Conservation (phyloP, 1,284 basidiomycete species). For the Chiua sp. region DNA sequence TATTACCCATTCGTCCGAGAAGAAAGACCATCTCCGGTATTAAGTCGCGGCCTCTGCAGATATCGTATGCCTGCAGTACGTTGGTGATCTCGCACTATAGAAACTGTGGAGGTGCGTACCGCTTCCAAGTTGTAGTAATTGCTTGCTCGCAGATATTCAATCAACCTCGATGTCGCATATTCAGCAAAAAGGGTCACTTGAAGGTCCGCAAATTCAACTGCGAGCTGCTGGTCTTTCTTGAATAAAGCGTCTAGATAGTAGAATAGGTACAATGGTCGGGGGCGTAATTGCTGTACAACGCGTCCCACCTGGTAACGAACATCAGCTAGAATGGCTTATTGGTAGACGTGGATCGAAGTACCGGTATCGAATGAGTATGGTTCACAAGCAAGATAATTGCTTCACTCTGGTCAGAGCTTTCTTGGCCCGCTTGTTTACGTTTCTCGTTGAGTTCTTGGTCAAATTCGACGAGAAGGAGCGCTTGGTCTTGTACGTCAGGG, state of each 20-base stretch:
- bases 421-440: constrained; percentile 48
- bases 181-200: constrained; percentile 95
- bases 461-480: constrained; percentile 91
- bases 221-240: constrained; percentile 84
- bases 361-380: constrained; percentile 96
- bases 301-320: constrained; percentile 66
- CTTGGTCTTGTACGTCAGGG: constrained; percentile 94
- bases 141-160: constrained; percentile 92
- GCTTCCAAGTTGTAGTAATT: constrained; percentile 92
- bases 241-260: constrained; percentile 94
- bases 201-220: constrained; percentile 83
- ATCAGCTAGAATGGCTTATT: neutral
- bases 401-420: constrained; percentile 52
- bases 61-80: constrained; percentile 74
- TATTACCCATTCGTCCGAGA: constrained; percentile 97
- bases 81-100: neutral
- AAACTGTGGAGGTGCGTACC: constrained; percentile 47
- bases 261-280: constrained; percentile 85
- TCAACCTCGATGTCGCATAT: constrained; percentile 78
- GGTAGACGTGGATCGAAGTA: constrained; percentile 43
- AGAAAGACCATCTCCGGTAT: constrained; percentile 99
- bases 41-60: constrained; percentile 85
- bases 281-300: constrained; percentile 88
- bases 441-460: constrained; percentile 86
- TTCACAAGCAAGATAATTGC: constrained; percentile 92